A percentile compares a stretch with the other conserved stretches of the same genome.
Conservation (phyloP, 2,329 filamentous ascomycete species). For the Myriosclerotinia duriaeana region DNA sequence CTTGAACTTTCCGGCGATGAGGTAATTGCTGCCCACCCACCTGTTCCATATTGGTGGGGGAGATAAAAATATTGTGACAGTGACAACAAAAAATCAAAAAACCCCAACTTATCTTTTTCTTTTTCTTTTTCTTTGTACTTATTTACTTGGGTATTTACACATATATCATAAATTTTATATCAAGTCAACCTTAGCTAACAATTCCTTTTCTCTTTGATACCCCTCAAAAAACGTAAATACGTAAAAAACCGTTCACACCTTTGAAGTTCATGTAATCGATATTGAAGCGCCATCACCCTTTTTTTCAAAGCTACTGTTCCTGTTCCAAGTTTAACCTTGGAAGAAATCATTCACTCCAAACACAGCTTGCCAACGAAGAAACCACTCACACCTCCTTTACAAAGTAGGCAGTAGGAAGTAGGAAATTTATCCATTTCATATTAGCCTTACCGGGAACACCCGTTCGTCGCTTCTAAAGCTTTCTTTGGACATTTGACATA, state of each 20-base stretch:
- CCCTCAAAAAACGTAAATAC: neutral
- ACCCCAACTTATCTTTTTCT: neutral
- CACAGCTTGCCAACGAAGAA: conserved; percentile 14
- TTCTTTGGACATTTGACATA: neutral
- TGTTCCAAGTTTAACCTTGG: conserved; percentile 1
- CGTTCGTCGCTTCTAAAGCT: conserved; percentile 4
- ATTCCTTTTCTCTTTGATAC: neutral
- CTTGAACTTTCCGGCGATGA: conserved; percentile 10
- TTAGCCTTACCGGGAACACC: conserved; percentile 19
- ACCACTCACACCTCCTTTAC: neutral
- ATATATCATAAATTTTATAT: neutral
- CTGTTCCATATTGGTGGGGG: conserved; percentile 10
- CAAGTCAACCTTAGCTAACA: too few relatives aligned
- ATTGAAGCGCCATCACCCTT: neutral
- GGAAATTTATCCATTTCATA: conserved; percentile 6
- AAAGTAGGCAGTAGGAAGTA: too few relatives aligned
- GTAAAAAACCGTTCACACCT: neutral
- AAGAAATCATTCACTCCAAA: conserved; percentile 8
- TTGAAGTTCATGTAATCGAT: conserved; percentile 11
- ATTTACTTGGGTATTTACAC: neutral
- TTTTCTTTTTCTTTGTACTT: neutral
- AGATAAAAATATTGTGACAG: neutral
- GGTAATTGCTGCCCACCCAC: conserved; percentile 13
- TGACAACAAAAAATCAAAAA: neutral
- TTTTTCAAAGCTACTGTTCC: neutral